A percentile compares a stretch with the other conserved stretches of the same genome.
phyloP scores from a whole-genome alignment of 345 rosid genomes.

The Trapa bicornis region DNA sequence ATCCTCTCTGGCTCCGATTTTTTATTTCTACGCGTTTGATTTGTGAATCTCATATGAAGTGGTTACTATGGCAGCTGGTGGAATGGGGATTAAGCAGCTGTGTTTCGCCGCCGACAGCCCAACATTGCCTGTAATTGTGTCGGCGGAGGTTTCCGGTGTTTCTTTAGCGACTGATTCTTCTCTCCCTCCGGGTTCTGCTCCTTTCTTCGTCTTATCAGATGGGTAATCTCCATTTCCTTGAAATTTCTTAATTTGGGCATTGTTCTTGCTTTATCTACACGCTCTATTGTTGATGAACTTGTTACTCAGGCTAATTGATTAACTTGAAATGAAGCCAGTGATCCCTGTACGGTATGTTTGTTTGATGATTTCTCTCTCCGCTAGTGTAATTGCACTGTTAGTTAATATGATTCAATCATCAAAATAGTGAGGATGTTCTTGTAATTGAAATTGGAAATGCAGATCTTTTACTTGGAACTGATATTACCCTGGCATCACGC shows the following conservation, averaged over 20 bases:
- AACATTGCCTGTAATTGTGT: conserved; percentile 49
- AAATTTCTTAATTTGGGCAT: neutral
- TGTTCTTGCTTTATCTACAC: neutral
- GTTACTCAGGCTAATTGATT: neutral
- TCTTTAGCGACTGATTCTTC: conserved; percentile 16
- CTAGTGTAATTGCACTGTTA: neutral
- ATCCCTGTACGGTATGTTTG: neutral
- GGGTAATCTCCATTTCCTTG: conserved; percentile 31
- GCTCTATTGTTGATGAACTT: neutral
- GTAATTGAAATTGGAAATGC: neutral
- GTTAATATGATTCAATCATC: neutral
- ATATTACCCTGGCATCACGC: neutral
- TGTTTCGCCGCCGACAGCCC: conserved; percentile 45
- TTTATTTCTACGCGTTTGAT: neutral
- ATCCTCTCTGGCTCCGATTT: neutral
- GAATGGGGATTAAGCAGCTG: conserved; percentile 34
- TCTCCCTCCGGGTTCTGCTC: conserved; percentile 21
- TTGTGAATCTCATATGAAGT: neutral
- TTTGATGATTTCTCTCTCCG: neutral
- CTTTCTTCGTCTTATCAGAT: conserved; percentile 36
- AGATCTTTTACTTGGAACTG: neutral
- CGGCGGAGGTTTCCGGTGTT: conserved; percentile 38
- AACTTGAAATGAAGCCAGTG: neutral
- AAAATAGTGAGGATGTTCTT: neutral
- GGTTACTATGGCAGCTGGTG: neutral